Base-by-base conservation (phyloP, 768 basidiomycete genomes). In the Crepidotus variabilis region DNA sequence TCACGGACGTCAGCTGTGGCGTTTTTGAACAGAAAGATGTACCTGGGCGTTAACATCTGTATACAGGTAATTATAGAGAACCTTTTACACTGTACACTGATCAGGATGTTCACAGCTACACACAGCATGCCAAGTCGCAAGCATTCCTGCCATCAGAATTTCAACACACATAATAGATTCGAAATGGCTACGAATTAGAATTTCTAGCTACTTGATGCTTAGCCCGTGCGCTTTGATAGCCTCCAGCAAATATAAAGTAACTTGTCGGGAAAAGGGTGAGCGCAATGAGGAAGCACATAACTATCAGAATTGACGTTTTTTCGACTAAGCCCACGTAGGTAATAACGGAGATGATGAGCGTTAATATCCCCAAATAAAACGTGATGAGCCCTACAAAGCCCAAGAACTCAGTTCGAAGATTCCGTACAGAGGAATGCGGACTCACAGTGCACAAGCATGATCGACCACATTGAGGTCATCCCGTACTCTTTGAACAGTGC, bases 171-270 rank as follows among this genome's bases (percentile, higher is more conserved):
- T n/a, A n/a, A n/a, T n/a, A n/a, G n/a, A n/a, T n/a, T n/a, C n/a
- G n/a, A n/a, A n/a, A n/a, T n/a, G n/a, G n/a, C n/a, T n/a, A n/a
- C n/a, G n/a, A n/a, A n/a, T n/a, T n/a, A n/a, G n/a, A n/a, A n/a
- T n/a, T n/a, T n/a, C n/a, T n/a, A n/a, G n/a, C n/a, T n/a, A n/a
- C n/a, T n/a, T n/a, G n/a, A n/a, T n/a, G 28, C 28, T 8, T 28
- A 28, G 28, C 4, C 3, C 8, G 28, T 28, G 28, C 28, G 28
- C 28, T 28, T 28, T 8, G 28, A 45, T 34, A 39, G 32, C 32
- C 46, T 23, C 33, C 49, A 45, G 3, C 23, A 45, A 28, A 48
- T 24, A 55, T 60, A n/a, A 51, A 53, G 23, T 57, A 55, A 16
- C 52, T 51, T 8, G 23, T 28, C 22, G 22, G 54, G 57, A 54